Evolutionary conservation across 2,329 filamentous ascomycete species (phyloP).

Genomic region (Alternaria hordeiaustralica): DNA sequence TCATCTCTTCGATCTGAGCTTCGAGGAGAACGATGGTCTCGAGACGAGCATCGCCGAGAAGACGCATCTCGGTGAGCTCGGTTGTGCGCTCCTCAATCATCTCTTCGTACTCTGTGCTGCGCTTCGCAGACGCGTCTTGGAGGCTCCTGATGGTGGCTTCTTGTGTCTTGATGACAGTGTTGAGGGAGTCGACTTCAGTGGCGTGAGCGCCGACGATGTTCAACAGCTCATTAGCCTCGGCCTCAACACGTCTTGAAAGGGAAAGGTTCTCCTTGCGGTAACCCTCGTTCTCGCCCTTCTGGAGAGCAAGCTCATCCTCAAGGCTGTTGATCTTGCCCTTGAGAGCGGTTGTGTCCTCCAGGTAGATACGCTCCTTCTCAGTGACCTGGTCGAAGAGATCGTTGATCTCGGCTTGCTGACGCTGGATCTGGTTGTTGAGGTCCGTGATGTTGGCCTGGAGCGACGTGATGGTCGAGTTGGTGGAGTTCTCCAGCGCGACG

Average conservation of each 20-base stretch:
- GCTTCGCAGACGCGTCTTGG: constrained; percentile 31
- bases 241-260: constrained; percentile 36
- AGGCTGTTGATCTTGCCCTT: constrained; percentile 31
- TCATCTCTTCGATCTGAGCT: constrained; percentile 40
- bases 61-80: constrained; percentile 44
- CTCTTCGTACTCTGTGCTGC: constrained; percentile 31
- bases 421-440: constrained; percentile 50
- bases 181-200: constrained; percentile 43
- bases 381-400: constrained; percentile 37
- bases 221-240: constrained; percentile 38
- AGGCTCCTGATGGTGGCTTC: constrained; percentile 49
- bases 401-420: constrained; percentile 48
- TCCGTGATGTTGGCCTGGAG: constrained; percentile 49
- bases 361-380: constrained; percentile 34
- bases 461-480: constrained; percentile 39
- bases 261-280: constrained; percentile 37
- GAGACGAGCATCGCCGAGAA: constrained; percentile 42
- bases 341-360: constrained; percentile 35
- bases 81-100: constrained; percentile 32
- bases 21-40: constrained; percentile 42
- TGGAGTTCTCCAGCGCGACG: constrained; percentile 38
- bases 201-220: constrained; percentile 35
- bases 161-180: constrained; percentile 46
- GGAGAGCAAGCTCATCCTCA: constrained; percentile 24
- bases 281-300: constrained; percentile 32